Percentiles rank a stretch among this genome's conserved stretches.
phyloP scores from a whole-genome alignment of 306 rosid genomes.

The Herpetospermum pedunculosum region DNA sequence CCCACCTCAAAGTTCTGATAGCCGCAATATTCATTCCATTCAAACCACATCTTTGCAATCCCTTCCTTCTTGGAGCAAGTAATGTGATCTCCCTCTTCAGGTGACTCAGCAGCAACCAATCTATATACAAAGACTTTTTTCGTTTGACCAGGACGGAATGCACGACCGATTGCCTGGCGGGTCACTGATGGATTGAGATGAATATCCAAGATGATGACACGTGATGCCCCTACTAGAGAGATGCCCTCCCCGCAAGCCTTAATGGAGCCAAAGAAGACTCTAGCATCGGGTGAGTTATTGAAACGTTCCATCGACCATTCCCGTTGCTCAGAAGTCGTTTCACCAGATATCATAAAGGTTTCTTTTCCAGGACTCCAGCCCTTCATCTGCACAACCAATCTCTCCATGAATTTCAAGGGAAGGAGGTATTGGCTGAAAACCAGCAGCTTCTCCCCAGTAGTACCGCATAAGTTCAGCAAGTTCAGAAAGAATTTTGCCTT shows the following conservation, averaged over 20 bases:
- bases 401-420: slow-evolving; percentile 72
- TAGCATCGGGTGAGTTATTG: slow-evolving; percentile 60
- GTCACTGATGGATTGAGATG: slow-evolving; percentile 91
- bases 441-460: slow-evolving; percentile 67
- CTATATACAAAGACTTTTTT: slow-evolving; percentile 61
- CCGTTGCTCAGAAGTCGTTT: slow-evolving; percentile 54
- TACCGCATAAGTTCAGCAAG: slow-evolving; percentile 49
- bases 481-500: slow-evolving; percentile 67
- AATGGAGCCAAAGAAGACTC: slow-evolving; percentile 86
- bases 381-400: slow-evolving; percentile 44
- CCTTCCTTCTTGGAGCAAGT: slow-evolving; percentile 71
- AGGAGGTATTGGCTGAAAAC: slow-evolving; percentile 89
- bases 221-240: slow-evolving; percentile 91
- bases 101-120: slow-evolving; percentile 66
- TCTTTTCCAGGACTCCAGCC: slow-evolving; percentile 72
- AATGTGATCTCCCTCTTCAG: slow-evolving; percentile 66
- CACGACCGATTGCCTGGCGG: slow-evolving; percentile 95
- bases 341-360: slow-evolving; percentile 77
- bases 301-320: slow-evolving; percentile 77
- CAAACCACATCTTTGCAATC: slow-evolving; percentile 92
- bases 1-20: slow-evolving; percentile 38
- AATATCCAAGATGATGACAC: slow-evolving; percentile 63
- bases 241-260: slow-evolving; percentile 99
- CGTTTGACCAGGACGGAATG: slow-evolving; percentile 88
- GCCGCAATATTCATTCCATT: slow-evolving; percentile 80